These are phyloP conservation scores for Globisporangium canariense DNA, from an alignment of 352 stramenopile genomes.

Conservation along the genomic window DNA sequence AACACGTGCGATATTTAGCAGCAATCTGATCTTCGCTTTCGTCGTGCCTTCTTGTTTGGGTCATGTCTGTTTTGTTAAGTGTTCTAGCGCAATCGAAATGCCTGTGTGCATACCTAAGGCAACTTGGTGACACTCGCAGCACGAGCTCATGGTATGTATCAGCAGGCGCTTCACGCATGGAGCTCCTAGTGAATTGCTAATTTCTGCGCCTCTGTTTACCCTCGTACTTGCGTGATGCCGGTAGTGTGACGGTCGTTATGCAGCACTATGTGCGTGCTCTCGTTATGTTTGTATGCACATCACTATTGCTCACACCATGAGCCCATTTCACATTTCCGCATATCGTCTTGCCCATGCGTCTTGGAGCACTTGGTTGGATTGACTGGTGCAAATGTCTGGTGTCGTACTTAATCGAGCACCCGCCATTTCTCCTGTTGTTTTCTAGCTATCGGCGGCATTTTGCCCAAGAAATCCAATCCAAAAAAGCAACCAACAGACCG, in stretches of 20 bases:
- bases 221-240: too few species aligned
- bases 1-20: constrained; percentile 24
- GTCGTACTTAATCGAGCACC: constrained; percentile 9
- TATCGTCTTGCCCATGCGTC: not conserved
- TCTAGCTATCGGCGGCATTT: not conserved
- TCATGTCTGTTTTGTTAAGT: not conserved
- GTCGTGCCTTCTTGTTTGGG: not conserved
- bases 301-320: not conserved
- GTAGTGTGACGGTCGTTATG: too few species aligned
- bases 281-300: too few species aligned
- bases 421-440: not conserved
- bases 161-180: too few species aligned
- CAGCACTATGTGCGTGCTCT: too few species aligned
- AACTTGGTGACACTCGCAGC: too few species aligned
- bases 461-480: not conserved
- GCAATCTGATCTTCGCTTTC: not conserved
- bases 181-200: too few species aligned
- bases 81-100: not conserved
- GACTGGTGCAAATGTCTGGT: not conserved
- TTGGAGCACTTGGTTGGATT: not conserved
- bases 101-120: too few species aligned
- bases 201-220: too few species aligned
- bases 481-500: not conserved
- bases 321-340: not conserved
- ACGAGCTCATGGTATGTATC: too few species aligned